Conservation (phyloP, 2,329 filamentous ascomycete species). For the Talaromyces islandicus region DNA sequence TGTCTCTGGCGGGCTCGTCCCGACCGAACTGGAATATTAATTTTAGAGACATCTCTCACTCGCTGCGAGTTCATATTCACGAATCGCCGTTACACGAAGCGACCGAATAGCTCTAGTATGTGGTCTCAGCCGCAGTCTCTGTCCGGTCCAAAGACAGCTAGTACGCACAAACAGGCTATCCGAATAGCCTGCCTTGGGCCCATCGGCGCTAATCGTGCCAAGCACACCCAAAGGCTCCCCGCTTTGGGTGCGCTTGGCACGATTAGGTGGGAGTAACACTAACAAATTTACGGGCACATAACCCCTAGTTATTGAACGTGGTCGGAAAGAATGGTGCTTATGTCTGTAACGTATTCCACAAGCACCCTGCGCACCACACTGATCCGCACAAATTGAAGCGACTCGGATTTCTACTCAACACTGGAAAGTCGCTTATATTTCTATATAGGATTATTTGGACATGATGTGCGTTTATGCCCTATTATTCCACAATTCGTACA, state of each 20-base stretch:
- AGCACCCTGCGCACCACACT: no score
- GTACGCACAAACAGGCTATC: neutral
- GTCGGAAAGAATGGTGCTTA: neutral
- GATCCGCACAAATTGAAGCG: no score
- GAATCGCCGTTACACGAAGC: neutral
- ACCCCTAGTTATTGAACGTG: neutral
- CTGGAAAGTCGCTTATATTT: no score
- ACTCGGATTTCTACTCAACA: no score
- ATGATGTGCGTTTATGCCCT: no score
- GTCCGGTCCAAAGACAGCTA: neutral
- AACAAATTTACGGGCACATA: no score
- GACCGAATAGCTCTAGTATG: neutral
- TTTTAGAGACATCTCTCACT: neutral
- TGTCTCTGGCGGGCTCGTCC: neutral
- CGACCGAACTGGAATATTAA: neutral
- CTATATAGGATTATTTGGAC: no score
- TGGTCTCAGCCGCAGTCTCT: neutral
- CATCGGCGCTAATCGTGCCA: neutral
- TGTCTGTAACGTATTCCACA: no score
- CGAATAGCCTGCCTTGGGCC: neutral
- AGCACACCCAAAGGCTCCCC: no score
- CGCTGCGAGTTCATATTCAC: neutral
- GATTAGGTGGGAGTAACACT: no score
- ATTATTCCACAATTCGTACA: no score
- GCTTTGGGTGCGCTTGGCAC: no score